These are phyloP conservation scores for Fusarium haematococcum DNA, from an alignment of 2,329 filamentous ascomycete species.

Conservation along the genomic window DNA sequence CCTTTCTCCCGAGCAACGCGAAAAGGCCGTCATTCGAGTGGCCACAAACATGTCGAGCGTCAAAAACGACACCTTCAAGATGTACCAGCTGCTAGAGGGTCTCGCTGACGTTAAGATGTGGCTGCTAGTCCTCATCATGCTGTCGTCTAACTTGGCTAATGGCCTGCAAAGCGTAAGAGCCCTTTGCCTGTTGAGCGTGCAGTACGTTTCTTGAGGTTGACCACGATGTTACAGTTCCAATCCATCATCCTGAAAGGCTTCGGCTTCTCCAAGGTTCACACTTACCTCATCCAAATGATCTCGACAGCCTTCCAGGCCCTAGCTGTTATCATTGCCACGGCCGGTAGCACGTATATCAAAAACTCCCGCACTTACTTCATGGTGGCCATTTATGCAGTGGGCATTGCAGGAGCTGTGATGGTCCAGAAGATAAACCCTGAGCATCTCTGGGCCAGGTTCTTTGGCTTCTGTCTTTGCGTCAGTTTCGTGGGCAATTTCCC, in stretches of 20 bases:
- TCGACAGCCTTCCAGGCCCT: slow-evolving; percentile 35
- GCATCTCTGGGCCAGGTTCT: not conserved
- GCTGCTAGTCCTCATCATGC: not conserved
- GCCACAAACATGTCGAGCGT: not conserved
- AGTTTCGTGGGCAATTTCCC: slow-evolving; percentile 18
- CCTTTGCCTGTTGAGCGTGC: not conserved
- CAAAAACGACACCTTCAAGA: not conserved
- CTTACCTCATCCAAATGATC: slow-evolving; percentile 35
- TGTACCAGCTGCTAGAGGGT: not conserved
- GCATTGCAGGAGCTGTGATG: slow-evolving; percentile 19
- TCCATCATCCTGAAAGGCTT: slow-evolving; percentile 43
- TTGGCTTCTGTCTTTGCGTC: slow-evolving; percentile 1
- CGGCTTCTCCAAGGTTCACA: slow-evolving; percentile 38
- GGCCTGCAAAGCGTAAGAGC: not conserved
- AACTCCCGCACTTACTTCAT: slow-evolving; percentile 46
- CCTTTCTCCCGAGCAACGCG: not conserved
- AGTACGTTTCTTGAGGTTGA: not conserved
- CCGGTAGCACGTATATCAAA: slow-evolving; percentile 37
- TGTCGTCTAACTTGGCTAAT: not conserved
- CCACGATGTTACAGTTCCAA: slow-evolving; percentile 28
- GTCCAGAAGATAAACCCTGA: slow-evolving; percentile 1
- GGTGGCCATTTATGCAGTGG: slow-evolving; percentile 34
- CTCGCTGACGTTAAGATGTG: not conserved
- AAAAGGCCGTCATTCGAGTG: not conserved
- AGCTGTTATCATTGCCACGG: slow-evolving; percentile 38